Evolutionary conservation across 257 asterid species (phyloP).

Genomic region (Ilex asprella): DNA sequence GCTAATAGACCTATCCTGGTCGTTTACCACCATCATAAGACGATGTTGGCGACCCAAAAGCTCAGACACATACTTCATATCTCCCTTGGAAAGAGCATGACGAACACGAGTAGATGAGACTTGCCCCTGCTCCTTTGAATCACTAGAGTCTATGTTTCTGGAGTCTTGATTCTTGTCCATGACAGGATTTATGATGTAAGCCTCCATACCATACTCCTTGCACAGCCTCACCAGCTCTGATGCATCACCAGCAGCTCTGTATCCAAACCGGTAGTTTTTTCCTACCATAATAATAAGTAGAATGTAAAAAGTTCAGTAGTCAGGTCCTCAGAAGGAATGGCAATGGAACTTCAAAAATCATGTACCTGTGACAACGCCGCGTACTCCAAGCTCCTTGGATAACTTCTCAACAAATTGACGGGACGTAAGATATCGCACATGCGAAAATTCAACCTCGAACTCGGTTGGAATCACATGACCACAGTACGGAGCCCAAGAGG

Average conservation of each 20-base stretch:
- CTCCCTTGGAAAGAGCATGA: slow-evolving; percentile 69
- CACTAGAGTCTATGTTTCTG: slow-evolving; percentile 13
- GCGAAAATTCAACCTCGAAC: slow-evolving; percentile 63
- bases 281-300: slow-evolving; percentile 34
- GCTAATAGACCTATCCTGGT: slow-evolving; percentile 19
- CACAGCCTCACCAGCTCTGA: slow-evolving; percentile 67
- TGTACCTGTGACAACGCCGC: slow-evolving; percentile 92
- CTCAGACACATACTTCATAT: slow-evolving; percentile 73
- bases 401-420: slow-evolving; percentile 78
- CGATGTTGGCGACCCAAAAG: slow-evolving; percentile 88
- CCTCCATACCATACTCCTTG: slow-evolving; percentile 54
- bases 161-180: slow-evolving; percentile 70
- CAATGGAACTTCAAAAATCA: neutral
- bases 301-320: neutral
- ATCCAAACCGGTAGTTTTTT: slow-evolving; percentile 90
- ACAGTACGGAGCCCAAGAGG: slow-evolving; percentile 77
- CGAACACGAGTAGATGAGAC: slow-evolving; percentile 96
- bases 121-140: slow-evolving; percentile 72
- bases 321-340: neutral
- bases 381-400: slow-evolving; percentile 69
- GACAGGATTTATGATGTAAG: slow-evolving; percentile 64
- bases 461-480: slow-evolving; percentile 57
- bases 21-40: slow-evolving; percentile 33
- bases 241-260: slow-evolving; percentile 72
- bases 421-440: slow-evolving; percentile 75